Evolutionary conservation across 345 rosid genomes (phyloP).

Genomic region (Camelina neglecta): DNA sequence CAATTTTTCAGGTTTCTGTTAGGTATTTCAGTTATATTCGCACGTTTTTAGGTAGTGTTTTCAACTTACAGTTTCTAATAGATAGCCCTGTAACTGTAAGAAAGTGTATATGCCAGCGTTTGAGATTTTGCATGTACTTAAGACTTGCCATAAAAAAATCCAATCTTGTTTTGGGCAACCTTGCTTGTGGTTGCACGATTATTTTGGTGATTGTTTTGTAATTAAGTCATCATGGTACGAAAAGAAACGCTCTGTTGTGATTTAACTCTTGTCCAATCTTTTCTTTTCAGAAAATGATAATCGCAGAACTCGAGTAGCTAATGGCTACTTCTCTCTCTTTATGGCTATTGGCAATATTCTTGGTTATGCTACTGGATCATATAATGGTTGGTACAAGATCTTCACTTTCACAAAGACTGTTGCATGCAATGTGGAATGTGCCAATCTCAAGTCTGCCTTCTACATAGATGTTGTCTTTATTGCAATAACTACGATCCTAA

Average conservation of each 20-base stretch:
- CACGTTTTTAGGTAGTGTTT: too few relatives aligned
- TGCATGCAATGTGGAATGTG: conserved; percentile 82
- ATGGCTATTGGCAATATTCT: conserved; percentile 95
- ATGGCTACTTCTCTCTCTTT: conserved; percentile 89
- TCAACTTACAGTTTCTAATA: too few relatives aligned
- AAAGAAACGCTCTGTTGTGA: not conserved
- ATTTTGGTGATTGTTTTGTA: not conserved
- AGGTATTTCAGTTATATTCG: not conserved
- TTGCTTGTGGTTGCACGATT: conserved; percentile 1
- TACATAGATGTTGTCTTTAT: conserved; percentile 72
- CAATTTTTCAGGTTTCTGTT: not conserved
- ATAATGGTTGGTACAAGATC: conserved; percentile 86
- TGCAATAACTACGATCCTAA: conserved; percentile 63
- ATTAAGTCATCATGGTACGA: not conserved
- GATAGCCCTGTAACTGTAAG: too few relatives aligned
- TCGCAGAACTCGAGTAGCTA: conserved; percentile 89
- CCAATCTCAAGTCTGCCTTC: conserved; percentile 96
- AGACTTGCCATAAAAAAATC: not conserved
- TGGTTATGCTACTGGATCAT: conserved; percentile 93
- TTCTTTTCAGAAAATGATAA: conserved; percentile 76
- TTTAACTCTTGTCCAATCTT: conserved; percentile 28
- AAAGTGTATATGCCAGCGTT: too few relatives aligned
- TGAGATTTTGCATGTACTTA: too few relatives aligned
- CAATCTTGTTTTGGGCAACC: not conserved
- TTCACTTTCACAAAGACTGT: conserved; percentile 73